Evolutionary conservation across 352 stramenopile genomes (phyloP).

Genomic region (Phytophthora tubulina): DNA sequence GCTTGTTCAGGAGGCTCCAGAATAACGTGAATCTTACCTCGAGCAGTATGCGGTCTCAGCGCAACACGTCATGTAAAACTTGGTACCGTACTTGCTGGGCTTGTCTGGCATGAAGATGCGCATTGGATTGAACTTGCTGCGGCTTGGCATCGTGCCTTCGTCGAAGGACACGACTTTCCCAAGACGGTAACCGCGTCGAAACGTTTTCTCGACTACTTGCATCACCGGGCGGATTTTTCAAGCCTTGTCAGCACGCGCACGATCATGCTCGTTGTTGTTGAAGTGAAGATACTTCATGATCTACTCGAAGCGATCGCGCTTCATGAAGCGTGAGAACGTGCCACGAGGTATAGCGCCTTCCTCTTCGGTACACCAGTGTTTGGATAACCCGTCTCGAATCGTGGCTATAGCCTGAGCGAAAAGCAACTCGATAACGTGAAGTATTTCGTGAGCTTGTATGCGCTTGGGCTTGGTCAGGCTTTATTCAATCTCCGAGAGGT

Average conservation of each 20-base stretch:
- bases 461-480: constrained; percentile 16
- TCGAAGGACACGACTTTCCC: constrained; percentile 28
- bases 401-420: constrained; percentile 17
- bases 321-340: constrained; percentile 31
- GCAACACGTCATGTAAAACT: constrained; percentile 41
- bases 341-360: constrained; percentile 29
- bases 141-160: constrained; percentile 35
- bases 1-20: constrained; percentile 8
- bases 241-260: not conserved
- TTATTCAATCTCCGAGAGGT: constrained; percentile 10
- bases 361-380: constrained; percentile 15
- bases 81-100: constrained; percentile 32
- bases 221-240: constrained; percentile 31
- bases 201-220: constrained; percentile 31
- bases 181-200: constrained; percentile 26
- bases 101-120: constrained; percentile 32
- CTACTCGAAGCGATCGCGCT: constrained; percentile 18
- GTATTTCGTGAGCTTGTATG: constrained; percentile 25
- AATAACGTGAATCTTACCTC: constrained; percentile 10
- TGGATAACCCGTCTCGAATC: constrained; percentile 4
- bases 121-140: constrained; percentile 34
- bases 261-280: constrained; percentile 19
- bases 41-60: constrained; percentile 23
- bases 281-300: constrained; percentile 36
- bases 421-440: constrained; percentile 12